Conservation (phyloP, 257 asterid species). For the Mitragyna speciosa region DNA sequence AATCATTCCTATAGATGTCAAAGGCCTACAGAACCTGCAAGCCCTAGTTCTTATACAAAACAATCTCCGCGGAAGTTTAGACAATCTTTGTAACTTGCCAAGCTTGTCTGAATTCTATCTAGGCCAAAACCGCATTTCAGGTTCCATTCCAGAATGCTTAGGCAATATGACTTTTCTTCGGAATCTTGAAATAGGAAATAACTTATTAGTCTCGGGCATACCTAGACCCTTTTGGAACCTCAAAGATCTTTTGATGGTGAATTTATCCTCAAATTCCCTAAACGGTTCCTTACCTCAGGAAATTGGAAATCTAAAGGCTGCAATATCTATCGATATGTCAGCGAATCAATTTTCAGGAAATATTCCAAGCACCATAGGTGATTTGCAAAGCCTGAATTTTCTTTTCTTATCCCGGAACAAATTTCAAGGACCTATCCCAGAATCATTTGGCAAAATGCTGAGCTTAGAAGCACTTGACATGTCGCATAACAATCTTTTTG, state of each 20-base stretch:
- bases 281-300: background rate
- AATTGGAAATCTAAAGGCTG: slow-evolving; percentile 2
- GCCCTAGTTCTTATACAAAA: background rate
- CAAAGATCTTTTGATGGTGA: background rate
- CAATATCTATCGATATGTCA: background rate
- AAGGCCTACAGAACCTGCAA: slow-evolving; percentile 4
- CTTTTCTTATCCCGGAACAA: background rate
- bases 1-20: background rate
- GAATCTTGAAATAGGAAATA: background rate
- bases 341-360: slow-evolving; percentile 10
- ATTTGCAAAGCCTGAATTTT: background rate
- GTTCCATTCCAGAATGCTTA: slow-evolving; percentile 16
- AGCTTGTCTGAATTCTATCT: background rate
- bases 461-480: background rate
- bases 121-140: background rate
- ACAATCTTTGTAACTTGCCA: background rate
- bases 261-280: background rate
- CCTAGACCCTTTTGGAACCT: slow-evolving; percentile 16
- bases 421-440: background rate
- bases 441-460: slow-evolving; percentile 4
- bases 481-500: too few relatives aligned
- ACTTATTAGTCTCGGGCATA: slow-evolving; percentile 6
- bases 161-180: slow-evolving; percentile 8
- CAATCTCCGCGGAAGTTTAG: background rate
- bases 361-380: slow-evolving; percentile 7